Base-by-base conservation (phyloP, 2,329 filamentous ascomycete species). In the Rhexocercosporidium sp. region DNA sequence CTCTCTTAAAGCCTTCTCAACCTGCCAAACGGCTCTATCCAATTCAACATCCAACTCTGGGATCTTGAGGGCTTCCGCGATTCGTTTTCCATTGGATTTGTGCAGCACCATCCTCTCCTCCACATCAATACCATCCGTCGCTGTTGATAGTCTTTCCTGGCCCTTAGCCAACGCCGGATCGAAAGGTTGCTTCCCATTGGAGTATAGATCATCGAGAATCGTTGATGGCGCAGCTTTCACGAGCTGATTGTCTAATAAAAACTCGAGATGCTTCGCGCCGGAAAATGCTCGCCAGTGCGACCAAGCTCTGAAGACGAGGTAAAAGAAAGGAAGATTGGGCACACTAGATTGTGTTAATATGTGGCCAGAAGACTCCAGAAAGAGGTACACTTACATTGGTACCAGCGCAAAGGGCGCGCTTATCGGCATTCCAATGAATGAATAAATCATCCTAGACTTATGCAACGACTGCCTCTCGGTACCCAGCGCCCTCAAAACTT, bases 281-380 rank as follows among this genome's bases (percentile, higher is more conserved):
- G 88, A 87, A 63, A 97, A 82, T 62, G 96, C 96, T 81, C 91
- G 88, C 88, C 92, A 97, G 79, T 97, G 93, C 22, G 92, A 96
- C 91, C 92, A 98, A 29, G 93, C 91, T 71, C 96, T 88, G 82
- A 96, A 99, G 20, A 88, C 88, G 47, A 98, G 86, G 79, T 98
- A 99, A 83, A 98, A 98, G 83, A 98, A 98, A 20, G 96, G 96
- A 14, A 99, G 83, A 77, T 99, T 97, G 41, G 95, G 94, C 70
- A 97, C 86, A 69, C 93, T 96, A 25, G 8, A 25, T 25, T 20
- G 7, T 29, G 68, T 37, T 49, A 22, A 56, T 12, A 41, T 46
- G 69, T 62, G 65, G 49, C 39, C n/a, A n/a, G 16, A 29, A 31
- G 14, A 18, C 9, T 2, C 5, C 14, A n/a, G 25, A 5, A n/a